Evolutionary conservation across 257 asterid genomes (phyloP).

Genomic region (Paraleonurus japonicus): DNA sequence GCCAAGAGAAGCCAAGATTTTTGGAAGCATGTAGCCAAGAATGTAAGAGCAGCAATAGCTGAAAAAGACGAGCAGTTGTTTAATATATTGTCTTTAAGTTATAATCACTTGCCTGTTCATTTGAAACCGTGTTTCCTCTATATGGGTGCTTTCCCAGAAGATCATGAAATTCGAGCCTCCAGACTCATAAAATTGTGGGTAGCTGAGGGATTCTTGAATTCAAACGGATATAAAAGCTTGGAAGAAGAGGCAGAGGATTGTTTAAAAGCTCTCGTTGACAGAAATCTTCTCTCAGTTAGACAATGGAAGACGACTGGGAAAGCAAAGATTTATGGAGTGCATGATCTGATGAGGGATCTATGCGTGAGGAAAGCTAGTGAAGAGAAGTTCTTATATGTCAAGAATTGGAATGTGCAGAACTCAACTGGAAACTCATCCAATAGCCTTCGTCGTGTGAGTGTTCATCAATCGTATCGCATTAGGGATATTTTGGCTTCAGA

Average conservation of each 20-base stretch:
- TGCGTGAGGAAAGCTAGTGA: slow-evolving; percentile 20
- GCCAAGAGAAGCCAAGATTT: background rate
- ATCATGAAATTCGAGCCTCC: background rate
- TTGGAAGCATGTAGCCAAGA: slow-evolving; percentile 17
- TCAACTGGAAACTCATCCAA: background rate
- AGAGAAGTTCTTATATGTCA: slow-evolving; percentile 14
- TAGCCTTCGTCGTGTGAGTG: background rate
- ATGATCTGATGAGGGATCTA: slow-evolving; percentile 31
- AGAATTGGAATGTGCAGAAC: background rate
- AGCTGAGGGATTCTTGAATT: slow-evolving; percentile 30
- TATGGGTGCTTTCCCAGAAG: slow-evolving; percentile 24
- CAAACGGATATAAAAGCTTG: slow-evolving; percentile 7
- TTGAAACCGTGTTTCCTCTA: slow-evolving; percentile 14
- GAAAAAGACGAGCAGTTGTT: background rate
- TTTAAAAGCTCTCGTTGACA: slow-evolving; percentile 19
- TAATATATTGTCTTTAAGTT: slow-evolving; percentile 21
- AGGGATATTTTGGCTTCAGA: background rate
- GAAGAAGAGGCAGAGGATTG: slow-evolving; percentile 27
- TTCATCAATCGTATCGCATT: background rate
- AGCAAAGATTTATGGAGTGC: slow-evolving; percentile 20
- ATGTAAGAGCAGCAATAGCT: slow-evolving; percentile 6
- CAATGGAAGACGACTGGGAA: no score
- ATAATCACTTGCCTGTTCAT: slow-evolving; percentile 26
- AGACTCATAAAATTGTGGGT: slow-evolving; percentile 27
- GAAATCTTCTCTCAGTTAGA: slow-evolving; percentile 20